Evolutionary conservation across 257 asterid genomes (phyloP).

Genomic region (Penstemon davidsonii): DNA sequence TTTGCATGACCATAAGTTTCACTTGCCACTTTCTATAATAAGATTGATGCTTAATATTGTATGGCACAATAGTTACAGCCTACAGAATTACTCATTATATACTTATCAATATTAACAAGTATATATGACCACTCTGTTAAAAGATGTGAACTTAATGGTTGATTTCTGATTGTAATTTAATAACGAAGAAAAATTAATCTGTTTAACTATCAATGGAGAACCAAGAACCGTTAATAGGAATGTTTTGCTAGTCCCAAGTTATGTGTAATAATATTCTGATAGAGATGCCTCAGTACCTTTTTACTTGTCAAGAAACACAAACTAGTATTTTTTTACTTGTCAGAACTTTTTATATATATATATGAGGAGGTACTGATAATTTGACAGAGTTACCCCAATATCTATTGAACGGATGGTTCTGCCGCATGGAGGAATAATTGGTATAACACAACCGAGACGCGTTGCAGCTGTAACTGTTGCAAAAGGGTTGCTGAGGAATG

Average conservation of each 20-base stretch:
- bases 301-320: not conserved
- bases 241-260: too few relatives aligned
- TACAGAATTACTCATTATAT: too few relatives aligned
- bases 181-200: too few relatives aligned
- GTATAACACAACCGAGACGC: conserved; percentile 96
- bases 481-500: conserved; percentile 93
- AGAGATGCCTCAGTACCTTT: not conserved
- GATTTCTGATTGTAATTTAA: too few relatives aligned
- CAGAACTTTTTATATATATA: conserved; percentile 17
- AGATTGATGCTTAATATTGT: conserved; percentile 8
- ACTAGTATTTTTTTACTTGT: not conserved
- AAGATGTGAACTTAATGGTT: too few relatives aligned
- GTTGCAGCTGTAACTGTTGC: conserved; percentile 98
- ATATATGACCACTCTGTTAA: too few relatives aligned
- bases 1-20: conserved; percentile 8
- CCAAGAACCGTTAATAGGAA: too few relatives aligned
- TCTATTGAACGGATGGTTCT: conserved; percentile 75
- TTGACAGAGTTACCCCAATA: conserved; percentile 89
- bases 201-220: too few relatives aligned
- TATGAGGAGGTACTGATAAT: conserved; percentile 14
- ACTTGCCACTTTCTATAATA: not conserved
- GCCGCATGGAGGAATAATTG: conserved; percentile 78
- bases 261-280: not conserved
- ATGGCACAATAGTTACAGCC: too few relatives aligned
- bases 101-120: too few relatives aligned